Base-by-base conservation (phyloP, 257 asterid genomes). In the Voacanga thouarsii region DNA sequence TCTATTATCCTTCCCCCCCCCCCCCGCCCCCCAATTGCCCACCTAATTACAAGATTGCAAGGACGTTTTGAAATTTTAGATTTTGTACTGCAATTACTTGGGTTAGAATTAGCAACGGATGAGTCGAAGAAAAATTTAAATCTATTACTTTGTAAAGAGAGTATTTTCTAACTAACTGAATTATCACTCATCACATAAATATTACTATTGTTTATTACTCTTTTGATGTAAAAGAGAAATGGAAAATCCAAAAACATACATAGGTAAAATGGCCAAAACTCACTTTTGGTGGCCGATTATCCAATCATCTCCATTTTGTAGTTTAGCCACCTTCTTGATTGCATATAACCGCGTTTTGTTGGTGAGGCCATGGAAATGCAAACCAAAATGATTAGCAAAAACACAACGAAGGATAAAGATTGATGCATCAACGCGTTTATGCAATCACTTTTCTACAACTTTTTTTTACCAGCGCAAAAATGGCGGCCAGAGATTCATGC, bases 371-470 rank as follows among this genome's bases (percentile, higher is more conserved):
- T 7, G 72, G 39, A 66, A 66, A 66, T 50, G 24, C 65, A 12
- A 50, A 66, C 67, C 10, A 55, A 63, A 77, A 66, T 66, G 28
- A 66, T 66, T 66, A 66, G 50, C 49, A 18, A 33, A 14, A 5
- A 65, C 10, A 28, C 3, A 24, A 65, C 7, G 24, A 30, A 24
- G 16, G 16, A 66, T n/a, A 19, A 21, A 66, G 18, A 66, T 6
- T 16, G 10, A 63, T n/a, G 74, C 50, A 24, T 50, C 18, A 6
- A 79, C 82, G 82, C 82, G 82, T 79, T 74, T 51, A 64, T n/a
- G 41, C 67, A 64, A 74, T 73, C 69, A 79, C 41, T 70, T 70
- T 59, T 53, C 49, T n/a, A 71, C 51, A 61, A 63, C 74, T 72
- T 72, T 72, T 47, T 67, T 63, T 2, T 19, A 16, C 4, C n/a